Base-by-base conservation (phyloP, 2,329 filamentous ascomycete genomes). In the Tolypocladium album region DNA sequence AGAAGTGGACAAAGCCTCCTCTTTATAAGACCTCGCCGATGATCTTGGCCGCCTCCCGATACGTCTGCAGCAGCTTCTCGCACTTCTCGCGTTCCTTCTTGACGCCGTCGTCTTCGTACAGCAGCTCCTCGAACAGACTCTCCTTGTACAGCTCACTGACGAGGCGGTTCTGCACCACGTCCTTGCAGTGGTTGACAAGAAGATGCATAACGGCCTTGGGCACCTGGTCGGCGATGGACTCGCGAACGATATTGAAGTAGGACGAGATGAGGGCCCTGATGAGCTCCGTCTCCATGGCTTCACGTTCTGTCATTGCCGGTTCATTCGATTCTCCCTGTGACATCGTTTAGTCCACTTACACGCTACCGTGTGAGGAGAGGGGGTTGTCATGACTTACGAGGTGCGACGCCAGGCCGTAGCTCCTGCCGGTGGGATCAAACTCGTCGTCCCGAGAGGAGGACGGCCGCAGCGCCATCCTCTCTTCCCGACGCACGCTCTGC, bases 151-250 rank as follows among this genome's bases (percentile, higher is more conserved):
- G 81, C 73, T 96, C 90, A 72, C 90, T 96, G 60, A 99, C 94
- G 8, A 99, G 85, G 55, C 94, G 85, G 75, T 99, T 99, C 75
- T 99, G 94, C 39, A 99, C 92, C 15, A 93, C 93, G 66, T 99
- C 94, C 75, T 97, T 97, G 77, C 90, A 96, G 79, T 97, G 90
- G 76, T 99, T 99, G 71, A 99, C 94, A 40, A 99, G 84, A 55
- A 99, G 84, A 73, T 99, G 94, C 94, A 99, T 99, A 67, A 99
- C 89, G 6, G 94, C 94, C 78, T 99, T 99, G 66, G 94, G 94
- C 13, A 99, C 94, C 76, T 97, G 93, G 72, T 99, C 94, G 53
- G 93, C 93, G 68, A 97, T 96, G n/a, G 91, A 93, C 76, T 99
- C 94, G 64, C 94, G 90, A 55, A 99, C 94, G 69, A 99, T 99